Conservation (phyloP, 345 rosid species). For the Acer negundo region DNA sequence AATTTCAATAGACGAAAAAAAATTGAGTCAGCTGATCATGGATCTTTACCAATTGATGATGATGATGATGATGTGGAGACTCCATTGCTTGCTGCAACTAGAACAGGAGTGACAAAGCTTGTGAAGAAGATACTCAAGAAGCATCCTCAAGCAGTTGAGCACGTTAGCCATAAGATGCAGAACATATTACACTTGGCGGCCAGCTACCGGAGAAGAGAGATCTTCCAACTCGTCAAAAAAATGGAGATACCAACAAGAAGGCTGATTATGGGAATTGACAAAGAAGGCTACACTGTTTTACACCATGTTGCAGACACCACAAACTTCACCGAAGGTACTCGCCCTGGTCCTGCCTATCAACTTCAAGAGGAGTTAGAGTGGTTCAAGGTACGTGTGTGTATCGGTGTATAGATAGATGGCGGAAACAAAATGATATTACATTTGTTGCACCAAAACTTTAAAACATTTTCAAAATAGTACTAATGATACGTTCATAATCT, state of each 20-base stretch:
- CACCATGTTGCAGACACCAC: background rate
- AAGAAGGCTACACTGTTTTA: background rate
- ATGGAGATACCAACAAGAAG: background rate
- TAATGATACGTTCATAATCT: too few species aligned
- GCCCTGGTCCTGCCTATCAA: background rate
- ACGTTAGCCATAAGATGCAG: background rate
- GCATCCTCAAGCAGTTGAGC: background rate
- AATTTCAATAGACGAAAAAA: too few species aligned
- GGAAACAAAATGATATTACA: too few species aligned
- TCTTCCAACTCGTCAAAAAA: background rate
- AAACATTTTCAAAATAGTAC: background rate
- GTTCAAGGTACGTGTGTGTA: too few species aligned
- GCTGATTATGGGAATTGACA: background rate
- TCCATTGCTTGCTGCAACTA: background rate
- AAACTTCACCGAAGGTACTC: background rate
- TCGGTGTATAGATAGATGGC: too few species aligned
- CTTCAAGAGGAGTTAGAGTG: background rate
- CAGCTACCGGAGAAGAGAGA: background rate
- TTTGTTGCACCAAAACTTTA: too few species aligned
- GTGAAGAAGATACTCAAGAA: background rate
- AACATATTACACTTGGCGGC: constrained; percentile 5
- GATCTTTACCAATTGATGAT: too few species aligned
- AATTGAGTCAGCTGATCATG: too few species aligned
- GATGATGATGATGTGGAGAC: too few species aligned
- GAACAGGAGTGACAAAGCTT: background rate